These are phyloP conservation scores for Pseudogymnoascus sp. DNA, from an alignment of 2,329 filamentous ascomycete species.

Conservation along the genomic window DNA sequence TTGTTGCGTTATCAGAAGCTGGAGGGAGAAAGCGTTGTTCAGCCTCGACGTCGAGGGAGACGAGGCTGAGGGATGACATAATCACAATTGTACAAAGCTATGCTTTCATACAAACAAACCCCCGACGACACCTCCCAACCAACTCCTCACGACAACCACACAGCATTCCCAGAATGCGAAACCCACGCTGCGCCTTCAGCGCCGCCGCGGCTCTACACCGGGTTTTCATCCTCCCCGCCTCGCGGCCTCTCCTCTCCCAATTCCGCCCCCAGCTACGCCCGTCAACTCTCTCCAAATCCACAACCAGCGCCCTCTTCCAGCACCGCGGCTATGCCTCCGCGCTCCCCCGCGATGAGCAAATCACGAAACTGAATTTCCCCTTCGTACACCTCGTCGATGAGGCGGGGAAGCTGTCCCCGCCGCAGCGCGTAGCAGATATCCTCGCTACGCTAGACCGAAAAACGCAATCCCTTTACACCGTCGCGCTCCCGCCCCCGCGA, in stretches of 20 bases:
- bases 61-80: slow-evolving; percentile 8
- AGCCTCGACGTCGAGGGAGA: not conserved
- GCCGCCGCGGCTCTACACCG: slow-evolving; percentile 42
- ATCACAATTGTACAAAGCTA: not conserved
- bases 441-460: slow-evolving; percentile 43
- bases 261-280: slow-evolving; percentile 19
- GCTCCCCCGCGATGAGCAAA: slow-evolving; percentile 43
- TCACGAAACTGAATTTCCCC: slow-evolving; percentile 33
- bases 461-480: slow-evolving; percentile 46
- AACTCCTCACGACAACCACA: not conserved
- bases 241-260: slow-evolving; percentile 24
- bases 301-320: not conserved
- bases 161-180: slow-evolving; percentile 22
- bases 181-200: slow-evolving; percentile 33
- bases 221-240: slow-evolving; percentile 40
- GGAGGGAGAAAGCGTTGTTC: not conserved
- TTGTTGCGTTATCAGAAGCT: not conserved
- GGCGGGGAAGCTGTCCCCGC: slow-evolving; percentile 29
- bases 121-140: not conserved
- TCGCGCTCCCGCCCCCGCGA: slow-evolving; percentile 33
- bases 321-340: slow-evolving; percentile 17
- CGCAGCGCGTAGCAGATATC: slow-evolving; percentile 30
- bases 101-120: not conserved
- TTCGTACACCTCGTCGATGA: slow-evolving; percentile 40
- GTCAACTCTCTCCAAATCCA: slow-evolving; percentile 13